Conservation (phyloP, 2,329 filamentous ascomycete genomes). For the Eurotiales sp. region DNA sequence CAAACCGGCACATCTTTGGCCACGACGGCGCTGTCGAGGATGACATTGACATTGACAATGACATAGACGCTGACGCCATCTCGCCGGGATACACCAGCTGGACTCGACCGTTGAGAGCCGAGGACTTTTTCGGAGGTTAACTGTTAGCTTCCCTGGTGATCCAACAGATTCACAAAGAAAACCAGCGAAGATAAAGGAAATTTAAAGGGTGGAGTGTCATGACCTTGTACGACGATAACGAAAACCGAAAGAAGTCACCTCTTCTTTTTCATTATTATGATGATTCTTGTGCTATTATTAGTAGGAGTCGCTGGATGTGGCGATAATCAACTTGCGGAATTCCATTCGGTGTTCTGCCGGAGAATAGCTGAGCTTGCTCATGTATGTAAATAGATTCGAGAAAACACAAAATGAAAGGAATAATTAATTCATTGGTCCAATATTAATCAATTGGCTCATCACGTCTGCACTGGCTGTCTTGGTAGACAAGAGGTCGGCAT, state of each 20-base stretch:
- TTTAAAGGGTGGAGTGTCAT: neutral
- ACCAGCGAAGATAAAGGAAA: neutral
- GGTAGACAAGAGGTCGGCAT: no score
- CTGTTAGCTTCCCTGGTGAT: neutral
- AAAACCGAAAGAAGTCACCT: neutral
- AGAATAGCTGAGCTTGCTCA: no score
- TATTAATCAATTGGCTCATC: no score
- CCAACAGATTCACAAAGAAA: no score
- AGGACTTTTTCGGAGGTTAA: slow-evolving; percentile 12
- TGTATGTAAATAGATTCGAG: no score
- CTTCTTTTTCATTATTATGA: neutral
- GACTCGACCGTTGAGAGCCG: slow-evolving; percentile 1
- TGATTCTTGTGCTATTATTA: neutral
- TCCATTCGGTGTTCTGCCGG: no score
- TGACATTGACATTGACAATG: no score
- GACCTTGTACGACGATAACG: neutral
- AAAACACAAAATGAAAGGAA: no score
- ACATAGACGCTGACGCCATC: neutral
- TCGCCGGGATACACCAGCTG: neutral
- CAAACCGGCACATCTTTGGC: neutral
- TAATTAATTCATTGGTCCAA: no score
- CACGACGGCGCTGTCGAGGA: neutral
- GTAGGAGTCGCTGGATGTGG: no score
- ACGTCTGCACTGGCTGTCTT: no score
- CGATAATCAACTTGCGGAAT: no score